A percentile compares a stretch with the other conserved stretches of the same genome.
Conservation (phyloP, 1,284 basidiomycete species). For the Anthracocystis panici-leucophaei region DNA sequence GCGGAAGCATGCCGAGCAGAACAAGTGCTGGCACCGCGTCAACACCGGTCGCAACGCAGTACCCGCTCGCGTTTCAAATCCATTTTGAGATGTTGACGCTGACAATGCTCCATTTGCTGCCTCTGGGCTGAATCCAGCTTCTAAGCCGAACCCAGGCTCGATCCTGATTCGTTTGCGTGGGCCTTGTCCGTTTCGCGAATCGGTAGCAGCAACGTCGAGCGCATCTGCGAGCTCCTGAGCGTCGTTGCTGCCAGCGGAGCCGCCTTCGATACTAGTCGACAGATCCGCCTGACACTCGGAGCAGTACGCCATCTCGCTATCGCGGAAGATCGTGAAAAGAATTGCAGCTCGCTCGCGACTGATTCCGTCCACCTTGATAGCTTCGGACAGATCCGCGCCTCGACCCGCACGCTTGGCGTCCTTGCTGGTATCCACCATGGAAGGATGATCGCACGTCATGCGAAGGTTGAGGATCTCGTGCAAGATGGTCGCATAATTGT, state of each 20-base stretch:
- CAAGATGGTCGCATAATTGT: slow-evolving; percentile 96
- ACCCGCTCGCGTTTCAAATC: slow-evolving; percentile 42
- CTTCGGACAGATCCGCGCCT: slow-evolving; percentile 73
- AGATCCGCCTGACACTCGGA: slow-evolving; percentile 86
- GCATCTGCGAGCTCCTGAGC: slow-evolving; percentile 73
- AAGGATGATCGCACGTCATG: slow-evolving; percentile 96
- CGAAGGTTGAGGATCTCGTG: slow-evolving; percentile 82
- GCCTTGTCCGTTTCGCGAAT: slow-evolving; percentile 21
- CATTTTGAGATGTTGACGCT: slow-evolving; percentile 14
- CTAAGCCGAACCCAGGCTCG: slow-evolving; percentile 17
- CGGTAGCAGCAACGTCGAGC: slow-evolving; percentile 71
- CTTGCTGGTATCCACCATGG: slow-evolving; percentile 78
- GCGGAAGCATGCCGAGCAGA: slow-evolving; percentile 72
- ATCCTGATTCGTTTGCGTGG: slow-evolving; percentile 20
- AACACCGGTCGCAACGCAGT: slow-evolving; percentile 70
- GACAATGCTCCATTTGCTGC: slow-evolving; percentile 6
- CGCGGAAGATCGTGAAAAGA: slow-evolving; percentile 83
- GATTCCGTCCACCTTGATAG: slow-evolving; percentile 85
- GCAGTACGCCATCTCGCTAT: slow-evolving; percentile 87
- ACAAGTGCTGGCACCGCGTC: slow-evolving; percentile 93
- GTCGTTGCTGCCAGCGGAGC: slow-evolving; percentile 42
- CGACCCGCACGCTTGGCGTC: slow-evolving; percentile 72
- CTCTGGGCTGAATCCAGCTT: slow-evolving; percentile 5
- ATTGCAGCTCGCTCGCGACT: slow-evolving; percentile 79
- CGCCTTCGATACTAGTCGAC: slow-evolving; percentile 26